phyloP scores from a whole-genome alignment of 164 flowering plant species.

The Magnolia officinalis region DNA sequence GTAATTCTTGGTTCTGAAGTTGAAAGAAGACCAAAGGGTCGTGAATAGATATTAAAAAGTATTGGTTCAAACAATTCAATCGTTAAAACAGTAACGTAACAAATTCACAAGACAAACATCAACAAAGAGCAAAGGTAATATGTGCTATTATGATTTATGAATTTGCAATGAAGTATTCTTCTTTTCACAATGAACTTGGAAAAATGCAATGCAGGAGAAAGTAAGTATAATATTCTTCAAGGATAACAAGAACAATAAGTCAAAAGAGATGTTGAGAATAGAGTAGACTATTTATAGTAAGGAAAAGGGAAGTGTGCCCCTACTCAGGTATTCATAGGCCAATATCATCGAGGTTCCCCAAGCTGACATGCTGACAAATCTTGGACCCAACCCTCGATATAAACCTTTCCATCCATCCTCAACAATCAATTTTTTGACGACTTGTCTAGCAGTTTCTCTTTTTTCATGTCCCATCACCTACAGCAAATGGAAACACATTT shows the following conservation, averaged over 20 bases:
- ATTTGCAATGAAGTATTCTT: neutral
- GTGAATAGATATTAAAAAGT: neutral
- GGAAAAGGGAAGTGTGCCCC: slow-evolving; percentile 16
- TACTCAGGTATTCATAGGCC: slow-evolving; percentile 92
- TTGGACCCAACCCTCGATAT: slow-evolving; percentile 90
- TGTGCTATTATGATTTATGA: too few species aligned
- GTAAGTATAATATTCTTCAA: too few species aligned
- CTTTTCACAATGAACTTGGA: neutral
- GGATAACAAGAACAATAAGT: too few species aligned
- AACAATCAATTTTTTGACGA: slow-evolving; percentile 54
- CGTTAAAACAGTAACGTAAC: neutral
- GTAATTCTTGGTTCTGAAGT: too few species aligned
- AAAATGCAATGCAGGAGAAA: neutral
- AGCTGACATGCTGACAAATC: slow-evolving; percentile 95
- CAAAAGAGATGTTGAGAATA: neutral
- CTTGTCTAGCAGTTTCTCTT: slow-evolving; percentile 54
- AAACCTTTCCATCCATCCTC: slow-evolving; percentile 96
- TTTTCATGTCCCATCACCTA: slow-evolving; percentile 80
- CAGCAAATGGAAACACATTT: slow-evolving; percentile 13
- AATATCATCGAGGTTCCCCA: slow-evolving; percentile 99
- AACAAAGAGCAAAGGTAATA: neutral
- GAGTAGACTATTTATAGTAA: too few species aligned
- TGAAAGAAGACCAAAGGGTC: neutral
- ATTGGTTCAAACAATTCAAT: neutral
- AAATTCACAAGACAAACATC: neutral